Conservation (phyloP, 768 basidiomycete genomes). For the Phylloporus sp. region DNA sequence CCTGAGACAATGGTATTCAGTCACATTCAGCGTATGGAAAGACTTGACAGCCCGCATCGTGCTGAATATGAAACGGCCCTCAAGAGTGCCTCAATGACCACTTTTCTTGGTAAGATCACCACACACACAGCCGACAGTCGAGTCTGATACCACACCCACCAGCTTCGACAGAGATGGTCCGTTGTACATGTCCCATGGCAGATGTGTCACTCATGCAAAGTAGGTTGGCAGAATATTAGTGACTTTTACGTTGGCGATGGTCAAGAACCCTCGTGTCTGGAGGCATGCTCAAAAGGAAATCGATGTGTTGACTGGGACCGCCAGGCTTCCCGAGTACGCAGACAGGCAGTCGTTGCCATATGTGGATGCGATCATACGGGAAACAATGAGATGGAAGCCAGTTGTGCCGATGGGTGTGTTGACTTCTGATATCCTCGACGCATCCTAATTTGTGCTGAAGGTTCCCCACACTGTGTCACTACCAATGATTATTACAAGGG, state of each 20-base stretch:
- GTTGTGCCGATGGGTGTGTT: slow-evolving; percentile 1
- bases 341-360: slow-evolving; percentile 5
- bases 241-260: slow-evolving; percentile 8
- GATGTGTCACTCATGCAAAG: background rate
- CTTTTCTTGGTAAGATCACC: background rate
- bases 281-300: slow-evolving; percentile 3
- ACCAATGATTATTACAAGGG: background rate
- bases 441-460: background rate
- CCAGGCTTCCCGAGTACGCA: slow-evolving; percentile 5
- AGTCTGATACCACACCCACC: background rate
- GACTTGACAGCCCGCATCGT: background rate
- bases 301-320: background rate
- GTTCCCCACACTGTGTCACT: background rate
- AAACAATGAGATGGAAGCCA: slow-evolving; percentile 5
- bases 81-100: background rate
- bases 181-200: background rate
- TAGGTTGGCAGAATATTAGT: background rate
- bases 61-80: background rate
- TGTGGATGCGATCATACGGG: background rate
- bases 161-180: background rate
- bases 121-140: no score
- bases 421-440: no score
- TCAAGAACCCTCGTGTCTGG: slow-evolving; percentile 5
- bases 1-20: background rate
- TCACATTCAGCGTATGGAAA: background rate